These are phyloP conservation scores for Haplosporangium sp. DNA, from an alignment of 371 early-diverging fungal genomes.

Conservation along the genomic window DNA sequence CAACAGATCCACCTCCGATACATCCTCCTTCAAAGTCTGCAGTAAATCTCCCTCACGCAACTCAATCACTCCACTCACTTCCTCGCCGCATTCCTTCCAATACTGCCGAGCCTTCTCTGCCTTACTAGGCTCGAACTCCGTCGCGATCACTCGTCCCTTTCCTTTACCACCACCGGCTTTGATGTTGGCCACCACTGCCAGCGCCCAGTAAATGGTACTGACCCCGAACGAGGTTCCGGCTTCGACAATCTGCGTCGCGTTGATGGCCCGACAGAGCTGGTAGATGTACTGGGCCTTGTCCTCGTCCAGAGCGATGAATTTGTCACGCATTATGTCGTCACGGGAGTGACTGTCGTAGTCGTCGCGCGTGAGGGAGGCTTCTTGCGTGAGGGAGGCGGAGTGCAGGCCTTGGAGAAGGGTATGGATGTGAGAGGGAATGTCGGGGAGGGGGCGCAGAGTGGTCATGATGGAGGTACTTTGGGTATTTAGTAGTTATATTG, in stretches of 20 bases:
- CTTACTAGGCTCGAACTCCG: conserved; percentile 7
- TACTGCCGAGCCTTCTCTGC: conserved; percentile 12
- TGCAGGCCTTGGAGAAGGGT: conserved; percentile 7
- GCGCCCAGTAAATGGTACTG: conserved; percentile 11
- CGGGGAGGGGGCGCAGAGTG: conserved; percentile 7
- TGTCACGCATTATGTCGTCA: conserved; percentile 10
- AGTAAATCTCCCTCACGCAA: conserved; percentile 13
- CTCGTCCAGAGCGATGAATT: conserved; percentile 14
- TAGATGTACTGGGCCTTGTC: conserved; percentile 13
- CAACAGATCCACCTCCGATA: conserved; percentile 7
- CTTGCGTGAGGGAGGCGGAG: conserved; percentile 10
- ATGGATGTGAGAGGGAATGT: conserved; percentile 5
- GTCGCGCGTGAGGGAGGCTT: conserved; percentile 10
- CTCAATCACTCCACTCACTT: conserved; percentile 14
- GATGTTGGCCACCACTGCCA: conserved; percentile 9
- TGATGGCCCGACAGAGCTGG: conserved; percentile 14
- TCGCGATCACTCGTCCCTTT: conserved; percentile 11
- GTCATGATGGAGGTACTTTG: conserved; percentile 10
- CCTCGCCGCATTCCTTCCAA: conserved; percentile 14
- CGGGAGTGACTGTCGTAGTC: conserved; percentile 9
- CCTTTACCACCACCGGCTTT: conserved; percentile 10
- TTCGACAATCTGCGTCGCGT: conserved; percentile 11
- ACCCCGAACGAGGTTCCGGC: conserved; percentile 13
- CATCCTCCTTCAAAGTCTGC: conserved; percentile 10
- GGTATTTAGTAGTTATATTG: conserved; percentile 7